Evolutionary conservation across 768 basidiomycete species (phyloP).

Genomic region (Trametopsis cervina): DNA sequence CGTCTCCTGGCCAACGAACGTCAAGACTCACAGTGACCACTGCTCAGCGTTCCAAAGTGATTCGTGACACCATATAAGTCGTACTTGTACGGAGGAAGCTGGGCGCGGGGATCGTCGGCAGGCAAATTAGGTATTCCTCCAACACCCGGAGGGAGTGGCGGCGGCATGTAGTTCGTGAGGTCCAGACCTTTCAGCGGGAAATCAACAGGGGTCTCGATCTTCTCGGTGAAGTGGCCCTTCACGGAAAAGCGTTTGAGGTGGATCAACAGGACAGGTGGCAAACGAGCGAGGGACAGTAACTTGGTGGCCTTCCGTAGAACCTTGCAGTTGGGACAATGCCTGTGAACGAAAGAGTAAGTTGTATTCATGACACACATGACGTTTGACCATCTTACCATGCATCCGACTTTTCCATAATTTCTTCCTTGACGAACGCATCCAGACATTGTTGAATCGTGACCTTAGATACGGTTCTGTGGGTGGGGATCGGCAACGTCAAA

Average conservation of each 20-base stretch:
- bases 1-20: background rate
- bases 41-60: conserved; percentile 89
- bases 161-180: conserved; percentile 79
- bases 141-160: conserved; percentile 61
- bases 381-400: conserved; percentile 62
- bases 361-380: background rate
- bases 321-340: conserved; percentile 96
- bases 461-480: conserved; percentile 44
- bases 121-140: conserved; percentile 37
- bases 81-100: conserved; percentile 86
- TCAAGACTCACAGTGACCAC: conserved; percentile 82
- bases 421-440: conserved; percentile 84
- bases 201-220: conserved; percentile 91
- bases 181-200: conserved; percentile 65
- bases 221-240: conserved; percentile 90
- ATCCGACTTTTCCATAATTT: conserved; percentile 87
- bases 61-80: conserved; percentile 95
- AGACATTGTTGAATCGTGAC: conserved; percentile 76
- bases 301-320: conserved; percentile 80
- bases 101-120: conserved; percentile 67
- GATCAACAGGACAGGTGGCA: conserved; percentile 89
- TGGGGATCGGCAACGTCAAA: conserved; percentile 83
- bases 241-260: conserved; percentile 90
- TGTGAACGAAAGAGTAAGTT: conserved; percentile 23
- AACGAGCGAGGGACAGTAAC: conserved; percentile 80